phyloP scores from a whole-genome alignment of 305 asterid genomes.

The Euphrasia arctica region DNA sequence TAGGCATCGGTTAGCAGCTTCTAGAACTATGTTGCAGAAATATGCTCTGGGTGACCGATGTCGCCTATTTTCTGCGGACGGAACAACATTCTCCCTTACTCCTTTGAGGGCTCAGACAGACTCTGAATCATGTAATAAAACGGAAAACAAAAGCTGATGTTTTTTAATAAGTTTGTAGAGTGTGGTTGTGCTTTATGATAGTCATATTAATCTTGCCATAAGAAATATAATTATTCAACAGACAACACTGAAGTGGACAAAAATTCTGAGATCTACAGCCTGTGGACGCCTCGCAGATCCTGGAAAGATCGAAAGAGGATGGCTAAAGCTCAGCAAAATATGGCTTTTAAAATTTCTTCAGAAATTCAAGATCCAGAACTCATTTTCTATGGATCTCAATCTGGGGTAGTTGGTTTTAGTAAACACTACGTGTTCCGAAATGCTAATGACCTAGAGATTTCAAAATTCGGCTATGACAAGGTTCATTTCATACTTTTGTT shows the following conservation, averaged over 20 bases:
- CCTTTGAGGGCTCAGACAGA: constrained; percentile 46
- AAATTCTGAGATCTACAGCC: constrained; percentile 44
- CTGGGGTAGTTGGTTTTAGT: constrained; percentile 81
- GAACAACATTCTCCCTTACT: constrained; percentile 70
- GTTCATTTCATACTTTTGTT: constrained; percentile 29
- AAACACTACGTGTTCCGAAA: constrained; percentile 44
- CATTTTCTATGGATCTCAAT: constrained; percentile 64
- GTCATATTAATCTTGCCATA: constrained; percentile 19
- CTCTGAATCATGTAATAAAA: constrained; percentile 41
- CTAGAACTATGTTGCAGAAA: constrained; percentile 81
- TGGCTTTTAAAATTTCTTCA: constrained; percentile 30
- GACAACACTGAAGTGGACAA: constrained; percentile 37
- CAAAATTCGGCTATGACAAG: constrained; percentile 74
- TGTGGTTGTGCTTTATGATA: constrained; percentile 14
- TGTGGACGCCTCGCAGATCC: constrained; percentile 71
- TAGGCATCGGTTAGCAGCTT: constrained; percentile 87
- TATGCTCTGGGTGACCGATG: constrained; percentile 72
- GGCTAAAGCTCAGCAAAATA: constrained; percentile 48
- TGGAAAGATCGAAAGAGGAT: constrained; percentile 85
- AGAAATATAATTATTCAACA: constrained; percentile 24
- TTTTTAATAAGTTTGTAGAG: constrained; percentile 9
- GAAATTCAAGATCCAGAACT: constrained; percentile 72
- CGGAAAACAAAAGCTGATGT: constrained; percentile 18
- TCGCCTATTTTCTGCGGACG: constrained; percentile 95
- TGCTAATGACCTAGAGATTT: constrained; percentile 36